Conservation (phyloP, 257 asterid species). For the Cynanchum wilfordii region DNA sequence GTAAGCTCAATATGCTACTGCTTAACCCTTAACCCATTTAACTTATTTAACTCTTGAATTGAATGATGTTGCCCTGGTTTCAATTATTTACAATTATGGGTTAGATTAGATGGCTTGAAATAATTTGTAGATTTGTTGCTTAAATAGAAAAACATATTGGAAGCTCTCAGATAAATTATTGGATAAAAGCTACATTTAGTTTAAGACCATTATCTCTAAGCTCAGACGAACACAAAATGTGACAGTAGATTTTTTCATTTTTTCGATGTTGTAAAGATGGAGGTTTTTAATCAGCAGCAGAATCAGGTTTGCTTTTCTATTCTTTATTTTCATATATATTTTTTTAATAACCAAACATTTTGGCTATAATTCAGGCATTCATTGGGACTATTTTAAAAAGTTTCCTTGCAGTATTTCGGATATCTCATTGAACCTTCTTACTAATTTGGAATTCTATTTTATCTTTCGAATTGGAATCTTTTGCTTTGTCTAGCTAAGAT, state of each 20-base stretch:
- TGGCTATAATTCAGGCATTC: background rate
- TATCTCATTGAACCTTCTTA: background rate
- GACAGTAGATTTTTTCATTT: background rate
- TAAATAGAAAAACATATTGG: background rate
- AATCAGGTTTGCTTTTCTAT: background rate
- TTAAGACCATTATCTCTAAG: background rate
- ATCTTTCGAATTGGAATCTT: background rate
- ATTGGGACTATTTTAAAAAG: background rate
- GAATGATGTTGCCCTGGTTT: background rate
- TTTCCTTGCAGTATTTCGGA: background rate
- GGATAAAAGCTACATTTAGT: background rate
- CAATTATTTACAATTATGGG: background rate
- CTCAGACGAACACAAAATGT: background rate
- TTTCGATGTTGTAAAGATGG: background rate
- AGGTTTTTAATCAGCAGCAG: background rate
- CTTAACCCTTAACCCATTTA: background rate
- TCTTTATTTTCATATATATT: too few species aligned
- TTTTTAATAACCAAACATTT: too few species aligned
- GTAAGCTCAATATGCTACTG: conserved; percentile 22
- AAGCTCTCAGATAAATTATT: background rate
- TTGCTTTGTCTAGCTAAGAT: background rate
- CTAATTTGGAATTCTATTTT: background rate
- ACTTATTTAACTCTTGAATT: background rate
- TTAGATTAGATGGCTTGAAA: background rate
- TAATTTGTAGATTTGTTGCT: background rate